Percentiles rank a stretch among this genome's conserved stretches.
Evolutionary conservation across 2,329 filamentous ascomycete genomes (phyloP).

Genomic region (Sordariomycetes sp.): DNA sequence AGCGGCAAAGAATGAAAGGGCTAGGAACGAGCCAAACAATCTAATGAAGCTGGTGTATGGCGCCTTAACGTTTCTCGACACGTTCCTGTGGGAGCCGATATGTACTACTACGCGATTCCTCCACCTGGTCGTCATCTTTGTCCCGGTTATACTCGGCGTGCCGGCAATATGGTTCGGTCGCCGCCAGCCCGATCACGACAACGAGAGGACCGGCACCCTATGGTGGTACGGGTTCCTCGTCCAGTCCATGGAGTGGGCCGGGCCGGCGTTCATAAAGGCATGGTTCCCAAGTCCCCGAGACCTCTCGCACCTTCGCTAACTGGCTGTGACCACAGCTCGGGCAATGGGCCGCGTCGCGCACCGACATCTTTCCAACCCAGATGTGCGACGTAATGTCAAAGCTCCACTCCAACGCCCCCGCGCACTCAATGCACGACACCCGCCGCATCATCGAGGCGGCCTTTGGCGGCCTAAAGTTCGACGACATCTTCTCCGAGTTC

Average conservation of each 20-base stretch:
- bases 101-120: slow-evolving; percentile 81
- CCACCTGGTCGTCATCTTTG: slow-evolving; percentile 76
- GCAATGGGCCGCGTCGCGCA: slow-evolving; percentile 94
- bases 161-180: slow-evolving; percentile 71
- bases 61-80: slow-evolving; percentile 54
- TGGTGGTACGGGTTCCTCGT: slow-evolving; percentile 95
- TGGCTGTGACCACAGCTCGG: slow-evolving; percentile 48
- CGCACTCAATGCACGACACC: slow-evolving; percentile 72
- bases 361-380: slow-evolving; percentile 89
- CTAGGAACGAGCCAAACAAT: neutral
- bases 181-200: slow-evolving; percentile 47
- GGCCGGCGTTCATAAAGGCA: slow-evolving; percentile 95
- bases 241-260: slow-evolving; percentile 78
- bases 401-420: slow-evolving; percentile 86
- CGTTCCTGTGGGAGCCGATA: slow-evolving; percentile 70
- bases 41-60: neutral
- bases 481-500: slow-evolving; percentile 95
- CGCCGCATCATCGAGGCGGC: slow-evolving; percentile 68
- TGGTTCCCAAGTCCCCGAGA: slow-evolving; percentile 2
- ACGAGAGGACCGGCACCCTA: slow-evolving; percentile 68
- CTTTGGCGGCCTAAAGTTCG: slow-evolving; percentile 67
- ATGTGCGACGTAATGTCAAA: slow-evolving; percentile 91
- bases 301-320: neutral
- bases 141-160: slow-evolving; percentile 72
- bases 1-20: neutral